Percentiles rank a stretch among this genome's conserved stretches.
Conservation (phyloP, 1,284 basidiomycete genomes). For the Malassezia sympodialis region DNA sequence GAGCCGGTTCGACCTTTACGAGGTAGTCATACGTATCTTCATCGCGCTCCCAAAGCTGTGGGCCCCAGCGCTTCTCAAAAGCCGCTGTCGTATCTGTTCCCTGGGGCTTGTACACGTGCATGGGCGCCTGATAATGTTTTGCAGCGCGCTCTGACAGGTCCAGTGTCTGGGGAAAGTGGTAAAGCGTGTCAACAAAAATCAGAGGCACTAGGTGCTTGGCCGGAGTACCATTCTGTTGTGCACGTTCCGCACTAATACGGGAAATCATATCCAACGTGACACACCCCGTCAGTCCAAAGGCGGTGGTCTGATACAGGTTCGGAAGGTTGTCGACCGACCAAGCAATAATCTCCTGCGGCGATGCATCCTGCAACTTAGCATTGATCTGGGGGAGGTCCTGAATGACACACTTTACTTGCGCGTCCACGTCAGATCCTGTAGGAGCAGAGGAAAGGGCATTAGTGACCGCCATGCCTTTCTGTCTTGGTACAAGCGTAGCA, state of each 20-base stretch:
- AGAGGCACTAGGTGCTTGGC: conserved; percentile 43
- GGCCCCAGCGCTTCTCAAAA: conserved; percentile 73
- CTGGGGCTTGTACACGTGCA: conserved; percentile 71
- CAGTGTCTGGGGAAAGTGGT: conserved; percentile 90
- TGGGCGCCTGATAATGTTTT: conserved; percentile 61
- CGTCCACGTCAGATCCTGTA: neutral
- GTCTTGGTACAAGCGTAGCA: neutral
- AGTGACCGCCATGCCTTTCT: neutral
- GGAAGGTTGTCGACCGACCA: conserved; percentile 47
- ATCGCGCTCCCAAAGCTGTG: conserved; percentile 75
- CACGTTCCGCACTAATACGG: conserved; percentile 33
- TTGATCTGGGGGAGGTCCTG: conserved; percentile 37
- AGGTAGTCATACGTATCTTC: conserved; percentile 82
- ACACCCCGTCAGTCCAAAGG: conserved; percentile 46
- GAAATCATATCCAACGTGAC: conserved; percentile 44
- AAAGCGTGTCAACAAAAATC: conserved; percentile 66
- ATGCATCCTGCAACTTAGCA: conserved; percentile 34
- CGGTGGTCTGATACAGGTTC: conserved; percentile 46
- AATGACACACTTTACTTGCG: conserved; percentile 14
- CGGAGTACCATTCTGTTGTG: conserved; percentile 19
- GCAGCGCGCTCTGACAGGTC: conserved; percentile 72
- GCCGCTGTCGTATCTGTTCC: conserved; percentile 61
- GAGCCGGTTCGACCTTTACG: conserved; percentile 91
- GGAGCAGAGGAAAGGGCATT: neutral
- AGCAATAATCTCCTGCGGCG: conserved; percentile 37